Evolutionary conservation across 805 yeast genomes (phyloP), one percentile per base, ranked within the genome.

Genomic region (Cyberlindnera suaveolens): DNA sequence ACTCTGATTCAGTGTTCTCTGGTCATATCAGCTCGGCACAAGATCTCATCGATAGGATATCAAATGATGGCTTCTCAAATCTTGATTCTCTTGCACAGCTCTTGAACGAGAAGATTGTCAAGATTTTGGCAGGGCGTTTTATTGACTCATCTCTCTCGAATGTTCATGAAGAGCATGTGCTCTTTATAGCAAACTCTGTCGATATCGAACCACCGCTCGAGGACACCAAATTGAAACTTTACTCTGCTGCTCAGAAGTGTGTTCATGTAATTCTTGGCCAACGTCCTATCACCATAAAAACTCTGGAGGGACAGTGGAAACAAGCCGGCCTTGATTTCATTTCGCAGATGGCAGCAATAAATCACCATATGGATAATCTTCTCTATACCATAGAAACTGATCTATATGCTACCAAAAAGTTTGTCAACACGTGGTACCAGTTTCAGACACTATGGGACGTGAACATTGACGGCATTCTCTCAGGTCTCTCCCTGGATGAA

Each of bases 361-460:
- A 39, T 10, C 16, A 27, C 0, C 54, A 59, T 5, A 49, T 65
- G 36, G 42, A 50, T 8, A 19, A 40, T 1, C 56, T 62, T 5
- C 40, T 66, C 14, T 40, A 39, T 1, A 43, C 48, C 4, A 54
- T 78, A 6, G 75, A 74, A n/a, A 18, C 17, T 0, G 44, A 63
- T 4, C 54, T 65, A 16, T 32, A 37, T 0, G 44, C 56, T 3
- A 71, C 75, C 0, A 11, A 51, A 0, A 40, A 15, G 0, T 80
- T 79, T 50, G 58, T 74, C 15, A 42, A 52, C 1, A 63, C 65
- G 15, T 85, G 95, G 95, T 52, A 55, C 2, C 62, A 61, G 17
- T 65, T 82, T 23, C 84, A 80, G 53, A 59, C 71, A 1, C 57
- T 84, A 5, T 81, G 89, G 86, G 80, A 75, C 46, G 51, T 81